Percentiles rank a stretch among this genome's conserved stretches.
Evolutionary conservation across 2,329 filamentous ascomycete species (phyloP).

Genomic region (Corinectria fuckeliana): DNA sequence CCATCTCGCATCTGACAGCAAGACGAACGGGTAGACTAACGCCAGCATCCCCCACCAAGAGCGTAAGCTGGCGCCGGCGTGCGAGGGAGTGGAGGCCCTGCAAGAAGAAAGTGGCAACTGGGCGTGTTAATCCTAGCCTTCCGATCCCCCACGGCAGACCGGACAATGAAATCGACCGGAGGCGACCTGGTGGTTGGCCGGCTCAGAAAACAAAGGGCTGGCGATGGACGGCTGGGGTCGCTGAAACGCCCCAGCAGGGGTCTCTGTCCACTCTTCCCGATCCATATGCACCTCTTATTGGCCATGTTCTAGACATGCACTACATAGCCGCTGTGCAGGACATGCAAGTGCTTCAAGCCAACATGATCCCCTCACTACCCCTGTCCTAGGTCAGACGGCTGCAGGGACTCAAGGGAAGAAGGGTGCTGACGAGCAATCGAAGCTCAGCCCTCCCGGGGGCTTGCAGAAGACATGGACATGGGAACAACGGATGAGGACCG

Average conservation of each 20-base stretch:
- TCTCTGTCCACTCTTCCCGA: conserved; percentile 37
- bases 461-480: conserved; percentile 32
- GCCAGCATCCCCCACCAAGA: conserved; percentile 38
- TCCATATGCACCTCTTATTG: conserved; percentile 40
- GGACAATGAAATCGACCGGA: conserved; percentile 16
- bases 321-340: conserved; percentile 52
- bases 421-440: conserved; percentile 27
- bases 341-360: conserved; percentile 51
- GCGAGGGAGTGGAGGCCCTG: conserved; percentile 28
- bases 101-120: conserved; percentile 36
- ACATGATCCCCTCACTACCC: conserved; percentile 36
- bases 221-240: conserved; percentile 31
- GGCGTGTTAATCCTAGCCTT: conserved; percentile 31
- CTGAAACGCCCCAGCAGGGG: conserved; percentile 42
- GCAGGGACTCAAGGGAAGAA: conserved; percentile 39
- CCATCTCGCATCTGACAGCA: conserved; percentile 39
- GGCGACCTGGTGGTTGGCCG: conserved; percentile 25
- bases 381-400: conserved; percentile 34
- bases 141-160: conserved; percentile 28
- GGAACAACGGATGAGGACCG: conserved; percentile 32
- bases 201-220: conserved; percentile 30
- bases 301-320: conserved; percentile 43
- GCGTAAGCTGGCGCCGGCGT: conserved; percentile 37
- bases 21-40: conserved; percentile 45
- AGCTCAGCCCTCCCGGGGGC: conserved; percentile 31